phyloP scores from a whole-genome alignment of 202 grass and related monocot species.

The Cymbopogon flexuosus region DNA sequence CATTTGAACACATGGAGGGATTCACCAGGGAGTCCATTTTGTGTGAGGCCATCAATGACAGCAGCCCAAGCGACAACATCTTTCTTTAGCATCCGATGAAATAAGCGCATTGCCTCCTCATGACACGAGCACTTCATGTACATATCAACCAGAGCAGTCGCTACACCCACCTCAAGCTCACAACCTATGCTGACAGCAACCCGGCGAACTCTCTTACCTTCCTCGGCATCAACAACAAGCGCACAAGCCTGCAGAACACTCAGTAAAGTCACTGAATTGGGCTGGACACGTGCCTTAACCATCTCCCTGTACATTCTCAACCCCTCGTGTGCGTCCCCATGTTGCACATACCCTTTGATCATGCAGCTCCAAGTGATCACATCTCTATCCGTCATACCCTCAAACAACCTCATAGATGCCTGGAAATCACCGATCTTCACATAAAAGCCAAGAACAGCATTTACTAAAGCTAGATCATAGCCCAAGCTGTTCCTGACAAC shows the following conservation, averaged over 20 bases:
- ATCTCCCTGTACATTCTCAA: constrained; percentile 51
- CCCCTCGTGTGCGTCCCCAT: constrained; percentile 12
- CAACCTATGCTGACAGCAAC: constrained; percentile 39
- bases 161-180: constrained; percentile 48
- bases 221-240: constrained; percentile 27
- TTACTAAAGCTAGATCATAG: constrained; percentile 38
- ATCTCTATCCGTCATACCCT: constrained; percentile 40
- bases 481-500: constrained; percentile 44
- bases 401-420: constrained; percentile 42
- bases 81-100: constrained; percentile 56
- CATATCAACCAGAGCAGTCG: constrained; percentile 63
- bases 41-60: constrained; percentile 52
- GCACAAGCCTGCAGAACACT: constrained; percentile 55
- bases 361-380: constrained; percentile 62
- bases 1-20: constrained; percentile 43
- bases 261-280: constrained; percentile 52
- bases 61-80: constrained; percentile 56
- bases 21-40: constrained; percentile 44
- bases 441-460: constrained; percentile 58
- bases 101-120: constrained; percentile 46
- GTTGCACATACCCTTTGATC: constrained; percentile 54
- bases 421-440: constrained; percentile 30
- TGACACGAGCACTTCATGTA: constrained; percentile 69
- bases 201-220: constrained; percentile 47
- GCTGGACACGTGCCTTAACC: constrained; percentile 35